These are phyloP conservation scores for Pseudogymnoascus sp. DNA, from an alignment of 2,329 filamentous ascomycete species.

Conservation along the genomic window DNA sequence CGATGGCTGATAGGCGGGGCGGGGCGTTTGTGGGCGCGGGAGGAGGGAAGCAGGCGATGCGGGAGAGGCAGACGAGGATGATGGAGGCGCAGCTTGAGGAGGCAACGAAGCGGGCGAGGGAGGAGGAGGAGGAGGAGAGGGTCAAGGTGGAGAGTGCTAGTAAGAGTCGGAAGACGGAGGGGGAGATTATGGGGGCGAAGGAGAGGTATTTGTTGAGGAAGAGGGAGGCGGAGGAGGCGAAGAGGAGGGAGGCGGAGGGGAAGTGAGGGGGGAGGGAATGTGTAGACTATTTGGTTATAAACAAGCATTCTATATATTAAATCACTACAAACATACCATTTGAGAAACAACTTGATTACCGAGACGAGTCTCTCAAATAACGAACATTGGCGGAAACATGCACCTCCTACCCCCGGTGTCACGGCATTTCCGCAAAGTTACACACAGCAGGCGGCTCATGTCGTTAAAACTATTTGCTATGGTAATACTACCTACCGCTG, in stretches of 20 bases:
- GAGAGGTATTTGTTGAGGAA: constrained; percentile 76
- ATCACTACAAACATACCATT: too few species aligned
- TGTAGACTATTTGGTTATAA: not conserved
- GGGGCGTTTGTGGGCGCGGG: constrained; percentile 36
- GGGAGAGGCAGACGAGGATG: constrained; percentile 72
- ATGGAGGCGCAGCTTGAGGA: constrained; percentile 70
- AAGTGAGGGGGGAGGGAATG: constrained; percentile 8
- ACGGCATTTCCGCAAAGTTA: not conserved
- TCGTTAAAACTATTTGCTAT: not conserved
- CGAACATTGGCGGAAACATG: not conserved
- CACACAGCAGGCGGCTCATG: not conserved
- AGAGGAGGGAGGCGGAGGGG: constrained; percentile 40
- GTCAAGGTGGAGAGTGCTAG: constrained; percentile 55
- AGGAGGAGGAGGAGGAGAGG: constrained; percentile 60
- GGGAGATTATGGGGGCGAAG: constrained; percentile 69
- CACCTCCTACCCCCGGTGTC: not conserved
- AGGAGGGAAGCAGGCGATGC: constrained; percentile 56
- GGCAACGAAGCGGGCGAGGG: constrained; percentile 62
- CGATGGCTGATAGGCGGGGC: constrained; percentile 11
- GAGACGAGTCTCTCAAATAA: not conserved
- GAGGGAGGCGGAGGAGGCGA: constrained; percentile 63
- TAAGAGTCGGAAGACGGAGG: constrained; percentile 72
- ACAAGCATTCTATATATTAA: too few species aligned
- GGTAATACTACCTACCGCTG: not conserved
- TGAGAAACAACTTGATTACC: too few species aligned